Conservation (phyloP, 192 early-diverging fungal species). For the Phycomyces nitens region DNA sequence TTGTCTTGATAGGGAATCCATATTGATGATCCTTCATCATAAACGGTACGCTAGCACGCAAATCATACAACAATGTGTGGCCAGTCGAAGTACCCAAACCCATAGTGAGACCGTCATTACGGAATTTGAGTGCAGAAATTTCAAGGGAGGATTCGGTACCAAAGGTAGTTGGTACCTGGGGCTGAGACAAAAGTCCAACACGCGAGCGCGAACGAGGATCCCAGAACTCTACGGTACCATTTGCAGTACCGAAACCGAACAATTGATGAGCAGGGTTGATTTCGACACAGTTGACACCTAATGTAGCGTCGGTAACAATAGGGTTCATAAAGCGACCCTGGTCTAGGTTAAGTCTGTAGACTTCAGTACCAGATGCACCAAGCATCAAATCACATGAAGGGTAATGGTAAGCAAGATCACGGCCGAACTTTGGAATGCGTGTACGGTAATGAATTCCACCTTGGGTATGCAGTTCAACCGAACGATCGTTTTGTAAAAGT, state of each 20-base stretch:
- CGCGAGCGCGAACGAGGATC: constrained; percentile 77
- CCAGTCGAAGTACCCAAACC: constrained; percentile 90
- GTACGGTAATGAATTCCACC: constrained; percentile 93
- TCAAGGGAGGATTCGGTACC: constrained; percentile 45
- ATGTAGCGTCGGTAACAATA: constrained; percentile 62
- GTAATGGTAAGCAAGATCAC: constrained; percentile 86
- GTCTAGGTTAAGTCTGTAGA: constrained; percentile 89
- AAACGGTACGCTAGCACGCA: constrained; percentile 78
- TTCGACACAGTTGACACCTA: constrained; percentile 64
- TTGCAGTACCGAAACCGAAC: constrained; percentile 84
- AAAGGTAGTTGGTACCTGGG: constrained; percentile 38
- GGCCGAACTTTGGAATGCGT: constrained; percentile 93
- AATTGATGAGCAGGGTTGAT: constrained; percentile 94
- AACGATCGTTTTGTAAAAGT: constrained; percentile 85
- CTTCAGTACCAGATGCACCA: constrained; percentile 73
- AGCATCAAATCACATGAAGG: constrained; percentile 90
- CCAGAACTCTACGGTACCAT: constrained; percentile 94
- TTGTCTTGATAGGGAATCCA: constrained; percentile 84
- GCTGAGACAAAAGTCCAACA: constrained; percentile 67
- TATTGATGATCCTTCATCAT: constrained; percentile 97
- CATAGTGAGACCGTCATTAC: constrained; percentile 78
- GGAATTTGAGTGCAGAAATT: constrained; percentile 77
- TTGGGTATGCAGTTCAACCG: constrained; percentile 91
- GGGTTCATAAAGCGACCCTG: constrained; percentile 89
- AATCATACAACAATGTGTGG: constrained; percentile 90